Evolutionary conservation across 2,329 filamentous ascomycete genomes (phyloP).

Genomic region (Diaporthe citriasiana): DNA sequence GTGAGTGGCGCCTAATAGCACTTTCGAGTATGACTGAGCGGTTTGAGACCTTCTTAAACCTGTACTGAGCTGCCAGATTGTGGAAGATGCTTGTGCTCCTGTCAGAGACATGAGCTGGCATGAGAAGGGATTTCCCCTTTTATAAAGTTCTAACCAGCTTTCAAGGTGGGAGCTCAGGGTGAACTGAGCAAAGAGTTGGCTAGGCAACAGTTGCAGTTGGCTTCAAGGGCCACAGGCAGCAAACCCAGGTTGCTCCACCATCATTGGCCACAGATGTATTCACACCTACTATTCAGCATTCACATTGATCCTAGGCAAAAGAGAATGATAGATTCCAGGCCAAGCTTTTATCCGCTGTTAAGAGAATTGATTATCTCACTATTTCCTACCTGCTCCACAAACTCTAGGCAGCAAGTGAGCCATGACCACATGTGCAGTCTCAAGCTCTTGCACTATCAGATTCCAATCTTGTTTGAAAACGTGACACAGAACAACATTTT

Average conservation of each 20-base stretch:
- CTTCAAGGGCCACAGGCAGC: slow-evolving; percentile 16
- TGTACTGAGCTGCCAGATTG: neutral
- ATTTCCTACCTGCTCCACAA: neutral
- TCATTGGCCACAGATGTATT: neutral
- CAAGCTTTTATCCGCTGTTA: neutral
- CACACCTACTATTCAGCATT: neutral
- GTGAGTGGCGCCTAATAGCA: neutral
- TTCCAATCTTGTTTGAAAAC: neutral
- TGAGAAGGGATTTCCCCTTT: neutral
- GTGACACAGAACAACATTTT: neutral
- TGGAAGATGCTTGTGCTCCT: neutral
- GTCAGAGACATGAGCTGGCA: neutral
- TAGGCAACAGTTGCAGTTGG: neutral
- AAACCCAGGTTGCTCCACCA: neutral
- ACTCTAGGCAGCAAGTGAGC: slow-evolving; percentile 6
- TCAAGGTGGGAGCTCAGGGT: neutral
- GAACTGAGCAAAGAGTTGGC: neutral
- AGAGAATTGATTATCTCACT: neutral
- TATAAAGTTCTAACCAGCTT: neutral
- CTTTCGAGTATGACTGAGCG: neutral
- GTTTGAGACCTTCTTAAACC: neutral
- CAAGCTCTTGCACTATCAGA: neutral
- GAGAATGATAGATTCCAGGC: neutral
- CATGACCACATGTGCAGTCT: neutral
- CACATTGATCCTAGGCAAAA: neutral